These are phyloP conservation scores for Phlebiopsis flavidoalba DNA, from an alignment of 768 basidiomycete species.

Conservation along the genomic window DNA sequence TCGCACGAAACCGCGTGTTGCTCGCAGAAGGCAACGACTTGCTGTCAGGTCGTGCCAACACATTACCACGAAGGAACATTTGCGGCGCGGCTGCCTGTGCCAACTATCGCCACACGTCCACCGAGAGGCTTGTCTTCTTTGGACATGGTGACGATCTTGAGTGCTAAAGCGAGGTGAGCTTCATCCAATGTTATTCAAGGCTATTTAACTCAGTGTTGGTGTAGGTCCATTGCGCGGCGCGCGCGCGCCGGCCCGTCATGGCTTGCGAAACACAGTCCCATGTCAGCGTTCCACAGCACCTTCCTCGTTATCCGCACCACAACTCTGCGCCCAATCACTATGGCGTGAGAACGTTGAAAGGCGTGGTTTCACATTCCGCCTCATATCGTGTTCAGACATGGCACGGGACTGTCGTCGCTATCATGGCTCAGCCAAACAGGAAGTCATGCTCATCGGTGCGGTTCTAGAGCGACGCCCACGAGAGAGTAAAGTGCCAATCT, in stretches of 20 bases:
- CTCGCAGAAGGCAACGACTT: constrained; percentile 43
- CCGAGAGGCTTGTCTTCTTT: constrained; percentile 21
- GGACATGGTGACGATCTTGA: constrained; percentile 18
- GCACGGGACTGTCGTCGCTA: too few relatives aligned
- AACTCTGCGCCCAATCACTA: background rate
- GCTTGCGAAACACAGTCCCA: background rate
- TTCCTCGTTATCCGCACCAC: background rate
- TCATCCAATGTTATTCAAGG: background rate
- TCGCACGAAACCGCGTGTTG: constrained; percentile 40
- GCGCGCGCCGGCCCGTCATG: background rate
- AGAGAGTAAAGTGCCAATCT: too few relatives aligned
- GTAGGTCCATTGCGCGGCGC: background rate
- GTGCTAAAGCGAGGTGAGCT: background rate
- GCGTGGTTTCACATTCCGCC: background rate
- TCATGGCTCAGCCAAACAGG: too few relatives aligned
- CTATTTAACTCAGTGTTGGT: background rate
- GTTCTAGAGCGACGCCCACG: too few relatives aligned
- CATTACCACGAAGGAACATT: constrained; percentile 44
- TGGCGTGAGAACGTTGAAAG: background rate
- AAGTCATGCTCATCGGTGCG: too few relatives aligned
- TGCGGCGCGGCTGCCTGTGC: constrained; percentile 36
- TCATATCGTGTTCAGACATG: too few relatives aligned
- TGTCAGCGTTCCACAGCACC: background rate
- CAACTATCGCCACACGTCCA: constrained; percentile 37
- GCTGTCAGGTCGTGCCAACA: constrained; percentile 35